A percentile compares a stretch with the other conserved stretches of the same genome.
phyloP scores from a whole-genome alignment of 2,329 filamentous ascomycete species.

The Calonectria naviculata region DNA sequence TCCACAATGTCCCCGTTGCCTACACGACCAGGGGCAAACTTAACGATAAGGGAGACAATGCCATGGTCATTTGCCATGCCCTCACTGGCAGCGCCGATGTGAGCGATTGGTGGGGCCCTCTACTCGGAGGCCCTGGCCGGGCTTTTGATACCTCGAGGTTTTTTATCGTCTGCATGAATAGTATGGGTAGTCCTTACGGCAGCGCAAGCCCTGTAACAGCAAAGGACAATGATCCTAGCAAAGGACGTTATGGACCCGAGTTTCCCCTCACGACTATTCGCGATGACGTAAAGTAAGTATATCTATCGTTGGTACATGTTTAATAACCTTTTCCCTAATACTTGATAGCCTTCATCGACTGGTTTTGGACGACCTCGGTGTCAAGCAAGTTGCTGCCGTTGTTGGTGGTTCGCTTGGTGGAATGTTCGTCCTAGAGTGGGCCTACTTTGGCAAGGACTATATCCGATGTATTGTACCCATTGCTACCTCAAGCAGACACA shows the following conservation, averaged over 20 bases:
- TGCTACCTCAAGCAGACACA: conserved; percentile 85
- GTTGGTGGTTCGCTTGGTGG: conserved; percentile 88
- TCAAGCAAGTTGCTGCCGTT: conserved; percentile 81
- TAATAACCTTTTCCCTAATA: conserved; percentile 25
- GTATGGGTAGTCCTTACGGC: conserved; percentile 85
- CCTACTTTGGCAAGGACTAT: conserved; percentile 89
- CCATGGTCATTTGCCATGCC: conserved; percentile 84
- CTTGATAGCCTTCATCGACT: conserved; percentile 77
- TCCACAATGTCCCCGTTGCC: conserved; percentile 80
- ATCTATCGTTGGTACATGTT: too few relatives aligned
- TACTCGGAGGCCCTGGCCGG: conserved; percentile 80
- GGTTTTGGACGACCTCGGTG: conserved; percentile 82
- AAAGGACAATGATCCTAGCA: conserved; percentile 80
- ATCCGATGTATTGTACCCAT: conserved; percentile 85
- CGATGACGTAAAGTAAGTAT: conserved; percentile 88
- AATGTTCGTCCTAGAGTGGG: conserved; percentile 92
- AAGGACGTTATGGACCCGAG: conserved; percentile 90
- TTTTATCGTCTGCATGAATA: conserved; percentile 89
- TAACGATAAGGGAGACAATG: conserved; percentile 70
- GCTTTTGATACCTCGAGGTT: conserved; percentile 86
- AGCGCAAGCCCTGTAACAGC: conserved; percentile 90
- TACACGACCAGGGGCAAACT: conserved; percentile 75
- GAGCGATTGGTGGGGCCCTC: conserved; percentile 88
- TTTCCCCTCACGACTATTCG: conserved; percentile 95
- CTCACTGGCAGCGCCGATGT: conserved; percentile 89